Conservation (phyloP, 345 rosid genomes). For the Brassica incana region DNA sequence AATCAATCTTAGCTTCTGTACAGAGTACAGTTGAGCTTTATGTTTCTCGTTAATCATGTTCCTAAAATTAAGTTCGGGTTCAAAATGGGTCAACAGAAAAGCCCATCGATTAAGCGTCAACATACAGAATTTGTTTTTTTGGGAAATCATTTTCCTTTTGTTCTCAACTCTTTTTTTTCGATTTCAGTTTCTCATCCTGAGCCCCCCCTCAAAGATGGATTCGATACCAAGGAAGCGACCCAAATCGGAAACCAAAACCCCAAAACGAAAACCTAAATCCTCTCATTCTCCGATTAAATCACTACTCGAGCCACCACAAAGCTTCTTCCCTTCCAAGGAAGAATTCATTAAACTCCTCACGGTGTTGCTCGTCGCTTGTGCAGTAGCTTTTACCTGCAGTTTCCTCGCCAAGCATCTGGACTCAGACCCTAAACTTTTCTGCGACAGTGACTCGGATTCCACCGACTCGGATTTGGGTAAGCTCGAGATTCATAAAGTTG, state of each 20-base stretch:
- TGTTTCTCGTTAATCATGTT: too few relatives aligned
- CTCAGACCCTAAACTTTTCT: conserved; percentile 58
- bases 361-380: conserved; percentile 62
- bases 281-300: conserved; percentile 37
- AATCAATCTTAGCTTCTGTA: too few relatives aligned
- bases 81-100: too few relatives aligned
- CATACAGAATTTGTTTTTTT: too few relatives aligned
- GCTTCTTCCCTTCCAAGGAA: conserved; percentile 65
- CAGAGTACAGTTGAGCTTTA: too few relatives aligned
- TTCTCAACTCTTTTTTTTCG: neutral
- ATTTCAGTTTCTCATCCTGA: neutral
- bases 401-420: conserved; percentile 42
- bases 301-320: conserved; percentile 60
- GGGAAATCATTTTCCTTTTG: too few relatives aligned
- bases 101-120: too few relatives aligned
- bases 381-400: conserved; percentile 64
- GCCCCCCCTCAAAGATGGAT: conserved; percentile 28
- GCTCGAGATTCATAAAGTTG: neutral
- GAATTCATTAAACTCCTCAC: conserved; percentile 55
- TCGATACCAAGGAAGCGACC: conserved; percentile 48
- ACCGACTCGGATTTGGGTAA: conserved; percentile 52
- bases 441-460: conserved; percentile 49
- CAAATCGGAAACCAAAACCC: conserved; percentile 32
- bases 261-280: conserved; percentile 39
- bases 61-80: too few relatives aligned